A percentile compares a stretch with the other conserved stretches of the same genome.
phyloP scores from a whole-genome alignment of 345 rosid genomes.

The Populus tremula region DNA sequence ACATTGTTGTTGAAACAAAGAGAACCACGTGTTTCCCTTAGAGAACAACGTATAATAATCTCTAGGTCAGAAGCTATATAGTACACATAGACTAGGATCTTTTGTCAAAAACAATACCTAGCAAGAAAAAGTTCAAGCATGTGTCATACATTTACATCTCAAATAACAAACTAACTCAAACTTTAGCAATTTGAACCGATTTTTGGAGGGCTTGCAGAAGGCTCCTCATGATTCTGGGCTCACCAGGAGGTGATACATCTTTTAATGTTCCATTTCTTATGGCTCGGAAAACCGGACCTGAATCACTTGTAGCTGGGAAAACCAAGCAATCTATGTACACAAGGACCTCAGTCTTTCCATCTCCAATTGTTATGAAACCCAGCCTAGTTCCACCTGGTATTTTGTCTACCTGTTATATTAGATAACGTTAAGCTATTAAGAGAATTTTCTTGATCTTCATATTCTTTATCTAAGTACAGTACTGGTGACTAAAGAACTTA shows the following conservation, averaged over 20 bases:
- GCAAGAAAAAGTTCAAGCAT: background rate
- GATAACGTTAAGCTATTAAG: background rate
- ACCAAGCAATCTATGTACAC: slow-evolving; percentile 87
- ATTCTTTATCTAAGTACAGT: too few relatives aligned
- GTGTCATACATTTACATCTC: background rate
- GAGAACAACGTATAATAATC: background rate
- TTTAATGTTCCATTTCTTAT: slow-evolving; percentile 64
- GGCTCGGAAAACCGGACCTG: slow-evolving; percentile 69
- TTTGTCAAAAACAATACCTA: background rate
- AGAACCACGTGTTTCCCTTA: background rate
- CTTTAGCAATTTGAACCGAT: slow-evolving; percentile 65
- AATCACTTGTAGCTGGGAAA: slow-evolving; percentile 41
- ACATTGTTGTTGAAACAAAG: background rate
- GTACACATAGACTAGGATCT: background rate
- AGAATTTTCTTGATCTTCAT: background rate
- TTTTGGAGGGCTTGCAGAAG: slow-evolving; percentile 70
- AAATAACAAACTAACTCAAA: slow-evolving; percentile 24
- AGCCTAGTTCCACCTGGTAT: slow-evolving; percentile 77
- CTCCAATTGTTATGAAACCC: slow-evolving; percentile 70
- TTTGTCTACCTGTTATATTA: slow-evolving; percentile 61
- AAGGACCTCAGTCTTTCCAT: slow-evolving; percentile 72
- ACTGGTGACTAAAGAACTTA: too few relatives aligned
- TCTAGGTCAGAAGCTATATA: background rate
- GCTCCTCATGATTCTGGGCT: slow-evolving; percentile 92
- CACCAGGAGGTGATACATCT: slow-evolving; percentile 75